These are phyloP conservation scores for Fusarium clavum DNA, from an alignment of 2,329 filamentous ascomycete genomes.

Conservation along the genomic window DNA sequence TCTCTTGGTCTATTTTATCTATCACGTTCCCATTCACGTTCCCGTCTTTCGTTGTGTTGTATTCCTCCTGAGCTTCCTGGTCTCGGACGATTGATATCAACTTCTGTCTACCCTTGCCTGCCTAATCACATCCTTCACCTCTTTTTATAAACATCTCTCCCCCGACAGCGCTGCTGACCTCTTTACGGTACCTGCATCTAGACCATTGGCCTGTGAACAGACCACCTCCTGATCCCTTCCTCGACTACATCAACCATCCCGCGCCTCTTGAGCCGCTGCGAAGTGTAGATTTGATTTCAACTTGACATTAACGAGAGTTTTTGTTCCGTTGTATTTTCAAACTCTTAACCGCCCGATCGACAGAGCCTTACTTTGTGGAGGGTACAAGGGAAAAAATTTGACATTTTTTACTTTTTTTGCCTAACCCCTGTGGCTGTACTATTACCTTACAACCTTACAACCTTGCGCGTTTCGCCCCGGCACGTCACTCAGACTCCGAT, in stretches of 20 bases:
- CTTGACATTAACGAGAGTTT: slow-evolving; percentile 17
- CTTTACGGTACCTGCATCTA: slow-evolving; percentile 48
- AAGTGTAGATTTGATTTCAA: slow-evolving; percentile 25
- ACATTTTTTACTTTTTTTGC: slow-evolving; percentile 24
- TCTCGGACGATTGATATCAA: slow-evolving; percentile 36
- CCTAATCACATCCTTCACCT: slow-evolving; percentile 20
- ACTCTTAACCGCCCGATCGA: slow-evolving; percentile 24
- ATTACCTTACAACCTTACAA: slow-evolving; percentile 24
- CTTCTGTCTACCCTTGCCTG: slow-evolving; percentile 7
- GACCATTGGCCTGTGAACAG: slow-evolving; percentile 44
- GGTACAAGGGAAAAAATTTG: slow-evolving; percentile 21
- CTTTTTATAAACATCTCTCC: slow-evolving; percentile 22
- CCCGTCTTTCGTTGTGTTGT: slow-evolving; percentile 30
- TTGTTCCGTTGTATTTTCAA: slow-evolving; percentile 17
- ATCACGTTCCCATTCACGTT: slow-evolving; percentile 18
- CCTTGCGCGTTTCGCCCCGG: slow-evolving; percentile 14
- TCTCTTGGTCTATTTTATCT: slow-evolving; percentile 45
- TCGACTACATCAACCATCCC: slow-evolving; percentile 35
- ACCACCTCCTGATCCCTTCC: slow-evolving; percentile 47
- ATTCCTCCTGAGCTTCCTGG: slow-evolving; percentile 31
- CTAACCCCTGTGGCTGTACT: slow-evolving; percentile 17
- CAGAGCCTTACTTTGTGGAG: slow-evolving; percentile 29
- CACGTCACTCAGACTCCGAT: slow-evolving; percentile 15
- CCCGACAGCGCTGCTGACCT: slow-evolving; percentile 42
- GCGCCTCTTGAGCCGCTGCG: slow-evolving; percentile 11